phyloP scores from a whole-genome alignment of 305 asterid species.

The Lippia alba region DNA sequence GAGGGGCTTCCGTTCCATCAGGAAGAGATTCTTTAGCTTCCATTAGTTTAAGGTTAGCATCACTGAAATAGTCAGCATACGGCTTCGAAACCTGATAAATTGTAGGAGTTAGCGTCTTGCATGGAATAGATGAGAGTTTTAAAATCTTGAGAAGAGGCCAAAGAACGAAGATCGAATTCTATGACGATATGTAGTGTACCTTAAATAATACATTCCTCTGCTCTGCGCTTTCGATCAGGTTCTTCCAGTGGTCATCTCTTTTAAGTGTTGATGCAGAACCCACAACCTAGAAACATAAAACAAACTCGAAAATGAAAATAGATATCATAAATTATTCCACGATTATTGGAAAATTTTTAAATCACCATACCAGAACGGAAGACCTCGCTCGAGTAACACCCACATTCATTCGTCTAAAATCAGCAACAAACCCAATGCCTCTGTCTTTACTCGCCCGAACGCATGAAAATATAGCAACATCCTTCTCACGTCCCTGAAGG shows the following conservation, averaged over 20 bases:
- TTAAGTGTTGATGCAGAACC: slow-evolving; percentile 92
- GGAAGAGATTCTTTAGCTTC: slow-evolving; percentile 42
- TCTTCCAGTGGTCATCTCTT: slow-evolving; percentile 85
- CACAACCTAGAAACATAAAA: slow-evolving; percentile 66
- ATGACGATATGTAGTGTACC: slow-evolving; percentile 48
- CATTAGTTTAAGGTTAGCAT: slow-evolving; percentile 56
- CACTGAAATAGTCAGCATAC: slow-evolving; percentile 68
- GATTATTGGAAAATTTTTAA: slow-evolving; percentile 3
- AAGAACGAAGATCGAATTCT: not conserved
- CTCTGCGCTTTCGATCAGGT: slow-evolving; percentile 83
- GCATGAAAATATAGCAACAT: slow-evolving; percentile 95
- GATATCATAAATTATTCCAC: slow-evolving; percentile 25
- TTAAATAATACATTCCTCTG: slow-evolving; percentile 67
- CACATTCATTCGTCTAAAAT: slow-evolving; percentile 97
- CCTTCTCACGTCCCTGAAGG: slow-evolving; percentile 94
- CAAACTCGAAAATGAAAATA: slow-evolving; percentile 14
- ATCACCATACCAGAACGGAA: slow-evolving; percentile 80
- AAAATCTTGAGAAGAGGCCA: not conserved
- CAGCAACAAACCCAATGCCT: slow-evolving; percentile 91
- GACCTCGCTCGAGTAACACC: slow-evolving; percentile 98
- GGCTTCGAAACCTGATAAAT: slow-evolving; percentile 84
- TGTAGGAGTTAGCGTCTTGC: not conserved
- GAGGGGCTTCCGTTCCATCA: slow-evolving; percentile 37
- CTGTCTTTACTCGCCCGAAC: slow-evolving; percentile 76
- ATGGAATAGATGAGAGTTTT: not conserved